phyloP scores from a whole-genome alignment of 1,284 basidiomycete genomes.

The Cutaneotrichosporon sp. region DNA sequence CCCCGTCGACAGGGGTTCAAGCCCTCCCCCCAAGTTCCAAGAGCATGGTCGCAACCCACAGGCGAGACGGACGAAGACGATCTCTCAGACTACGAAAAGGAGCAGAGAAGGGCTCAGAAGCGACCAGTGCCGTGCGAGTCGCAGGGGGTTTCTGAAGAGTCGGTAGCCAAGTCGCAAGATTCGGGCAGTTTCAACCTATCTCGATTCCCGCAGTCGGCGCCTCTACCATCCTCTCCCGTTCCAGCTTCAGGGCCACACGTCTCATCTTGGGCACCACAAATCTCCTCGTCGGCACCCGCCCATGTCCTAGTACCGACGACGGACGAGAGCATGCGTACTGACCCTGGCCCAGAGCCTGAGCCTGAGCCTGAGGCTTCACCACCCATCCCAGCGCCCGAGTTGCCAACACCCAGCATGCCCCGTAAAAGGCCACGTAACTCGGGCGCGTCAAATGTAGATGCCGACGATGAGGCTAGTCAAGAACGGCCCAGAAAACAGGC shows the following conservation, averaged over 20 bases:
- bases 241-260: neutral
- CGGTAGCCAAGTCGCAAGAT: constrained; percentile 23
- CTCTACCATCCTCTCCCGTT: neutral
- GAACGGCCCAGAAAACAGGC: neutral
- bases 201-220: constrained; percentile 5
- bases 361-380: neutral
- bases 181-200: constrained; percentile 12
- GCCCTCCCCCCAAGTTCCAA: neutral
- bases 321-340: constrained; percentile 16
- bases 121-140: neutral
- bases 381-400: neutral
- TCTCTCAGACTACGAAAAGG: constrained; percentile 32
- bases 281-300: neutral
- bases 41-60: neutral
- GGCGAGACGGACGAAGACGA: constrained; percentile 18
- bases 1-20: neutral
- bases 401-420: neutral
- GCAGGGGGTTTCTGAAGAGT: constrained; percentile 8
- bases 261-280: constrained; percentile 4
- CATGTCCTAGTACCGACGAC: constrained; percentile 18
- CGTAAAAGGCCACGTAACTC: constrained; percentile 13
- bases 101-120: constrained; percentile 11
- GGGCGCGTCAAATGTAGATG: constrained; percentile 7
- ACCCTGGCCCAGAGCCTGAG: neutral
- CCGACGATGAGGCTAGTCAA: constrained; percentile 14